Percentiles rank a stretch among this genome's conserved stretches.
Conservation (phyloP, 2,329 filamentous ascomycete genomes). For the Microcyclospora pomicola region DNA sequence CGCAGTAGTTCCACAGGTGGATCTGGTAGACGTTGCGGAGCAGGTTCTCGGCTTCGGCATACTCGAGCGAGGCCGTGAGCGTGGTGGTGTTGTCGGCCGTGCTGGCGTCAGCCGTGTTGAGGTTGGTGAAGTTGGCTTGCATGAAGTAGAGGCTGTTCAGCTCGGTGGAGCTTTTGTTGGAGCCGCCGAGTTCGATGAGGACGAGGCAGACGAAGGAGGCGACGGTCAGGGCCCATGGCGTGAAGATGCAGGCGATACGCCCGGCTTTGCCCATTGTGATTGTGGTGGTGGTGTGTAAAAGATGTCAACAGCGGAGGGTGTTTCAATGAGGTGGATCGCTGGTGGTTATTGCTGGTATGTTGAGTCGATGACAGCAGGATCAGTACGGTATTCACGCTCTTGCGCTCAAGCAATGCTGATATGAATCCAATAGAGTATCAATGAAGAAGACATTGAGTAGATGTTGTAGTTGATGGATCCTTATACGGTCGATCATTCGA, state of each 20-base stretch:
- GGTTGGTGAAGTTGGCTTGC: conserved; percentile 26
- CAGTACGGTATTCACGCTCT: too few relatives aligned
- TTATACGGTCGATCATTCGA: too few relatives aligned
- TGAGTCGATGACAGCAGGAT: too few relatives aligned
- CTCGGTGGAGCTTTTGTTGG: conserved; percentile 30
- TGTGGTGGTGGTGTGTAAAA: neutral
- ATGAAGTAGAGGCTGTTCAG: conserved; percentile 44
- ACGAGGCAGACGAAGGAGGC: conserved; percentile 57
- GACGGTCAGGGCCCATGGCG: conserved; percentile 71
- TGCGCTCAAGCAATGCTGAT: too few relatives aligned
- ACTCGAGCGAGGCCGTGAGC: conserved; percentile 24
- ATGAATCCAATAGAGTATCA: too few relatives aligned
- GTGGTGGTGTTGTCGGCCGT: conserved; percentile 18
- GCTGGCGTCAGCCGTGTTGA: conserved; percentile 16
- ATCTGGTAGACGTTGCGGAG: conserved; percentile 69
- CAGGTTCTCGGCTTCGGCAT: conserved; percentile 24
- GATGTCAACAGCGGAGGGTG: neutral
- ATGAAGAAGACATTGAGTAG: too few relatives aligned
- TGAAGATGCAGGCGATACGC: conserved; percentile 71
- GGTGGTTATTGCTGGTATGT: too few relatives aligned
- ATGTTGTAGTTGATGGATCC: too few relatives aligned
- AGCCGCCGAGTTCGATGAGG: conserved; percentile 44
- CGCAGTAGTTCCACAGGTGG: conserved; percentile 79
- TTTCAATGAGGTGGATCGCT: too few relatives aligned
- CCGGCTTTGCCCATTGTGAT: conserved; percentile 55